phyloP scores from a whole-genome alignment of 2,329 filamentous ascomycete species.

The Paecilomyces niveus region DNA sequence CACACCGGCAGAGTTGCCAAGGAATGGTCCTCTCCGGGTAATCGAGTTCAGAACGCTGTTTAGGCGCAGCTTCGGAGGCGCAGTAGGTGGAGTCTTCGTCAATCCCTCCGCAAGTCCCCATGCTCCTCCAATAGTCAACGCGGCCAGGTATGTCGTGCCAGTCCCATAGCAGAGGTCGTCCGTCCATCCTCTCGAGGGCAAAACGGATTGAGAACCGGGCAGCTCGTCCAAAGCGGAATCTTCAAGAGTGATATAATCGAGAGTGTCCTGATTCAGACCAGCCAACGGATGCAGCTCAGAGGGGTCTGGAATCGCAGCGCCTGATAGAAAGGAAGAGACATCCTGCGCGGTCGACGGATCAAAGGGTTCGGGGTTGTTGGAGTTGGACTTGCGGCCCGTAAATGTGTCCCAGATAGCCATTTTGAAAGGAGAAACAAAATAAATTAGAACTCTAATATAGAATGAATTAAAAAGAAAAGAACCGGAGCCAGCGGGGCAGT shows the following conservation, averaged over 20 bases:
- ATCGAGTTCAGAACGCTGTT: constrained; percentile 94
- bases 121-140: constrained; percentile 73
- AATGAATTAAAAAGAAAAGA: background rate
- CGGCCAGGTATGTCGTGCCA: constrained; percentile 87
- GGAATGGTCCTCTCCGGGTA: constrained; percentile 83
- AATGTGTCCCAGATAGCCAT: constrained; percentile 58
- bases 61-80: constrained; percentile 80
- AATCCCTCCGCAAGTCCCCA: constrained; percentile 92
- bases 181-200: constrained; percentile 94
- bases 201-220: constrained; percentile 75
- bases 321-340: constrained; percentile 78
- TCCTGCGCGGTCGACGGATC: constrained; percentile 69
- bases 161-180: constrained; percentile 98
- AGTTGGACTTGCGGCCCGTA: constrained; percentile 52
- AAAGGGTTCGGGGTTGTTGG: constrained; percentile 54
- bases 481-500: background rate
- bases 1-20: constrained; percentile 93
- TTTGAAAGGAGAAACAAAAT: constrained; percentile 10
- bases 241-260: constrained; percentile 93
- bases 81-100: constrained; percentile 60
- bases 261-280: constrained; percentile 81
- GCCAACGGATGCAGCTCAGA: constrained; percentile 86
- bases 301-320: constrained; percentile 72
- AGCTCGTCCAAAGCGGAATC: constrained; percentile 82
- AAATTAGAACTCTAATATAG: background rate